phyloP scores from a whole-genome alignment of 345 rosid species.

The Limnanthes douglasii region DNA sequence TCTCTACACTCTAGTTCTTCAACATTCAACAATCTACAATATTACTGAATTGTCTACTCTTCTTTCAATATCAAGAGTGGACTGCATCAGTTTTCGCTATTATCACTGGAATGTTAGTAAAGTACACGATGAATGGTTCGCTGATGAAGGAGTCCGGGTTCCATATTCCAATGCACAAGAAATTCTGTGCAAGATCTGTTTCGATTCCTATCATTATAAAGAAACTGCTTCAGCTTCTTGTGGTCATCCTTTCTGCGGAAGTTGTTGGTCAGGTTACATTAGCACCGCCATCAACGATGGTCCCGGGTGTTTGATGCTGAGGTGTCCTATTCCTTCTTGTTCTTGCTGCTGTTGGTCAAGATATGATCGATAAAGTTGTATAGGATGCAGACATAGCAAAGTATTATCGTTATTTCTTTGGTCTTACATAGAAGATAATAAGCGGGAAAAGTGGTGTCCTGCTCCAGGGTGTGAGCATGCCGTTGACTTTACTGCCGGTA shows the following conservation, averaged over 20 bases:
- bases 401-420: constrained; percentile 10
- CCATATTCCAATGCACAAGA: no score
- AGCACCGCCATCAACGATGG: constrained; percentile 15
- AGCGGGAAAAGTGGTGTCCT: constrained; percentile 22
- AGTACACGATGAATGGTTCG: constrained; percentile 1
- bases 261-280: constrained; percentile 19
- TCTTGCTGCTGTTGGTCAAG: constrained; percentile 7
- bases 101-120: background rate
- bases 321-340: constrained; percentile 18
- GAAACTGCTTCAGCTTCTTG: constrained; percentile 7
- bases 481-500: constrained; percentile 7
- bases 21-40: no score
- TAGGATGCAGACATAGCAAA: constrained; percentile 6
- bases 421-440: constrained; percentile 13
- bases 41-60: background rate
- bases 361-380: constrained; percentile 8
- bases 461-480: constrained; percentile 15
- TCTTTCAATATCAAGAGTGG: background rate
- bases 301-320: constrained; percentile 12
- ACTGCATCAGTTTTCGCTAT: background rate
- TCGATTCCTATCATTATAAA: constrained; percentile 2
- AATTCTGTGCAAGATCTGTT: constrained; percentile 22
- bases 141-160: no score
- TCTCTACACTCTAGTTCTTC: no score
- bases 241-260: constrained; percentile 18